Evolutionary conservation across 2,329 filamentous ascomycete species (phyloP).

Genomic region (Plenodomus lindquistii): DNA sequence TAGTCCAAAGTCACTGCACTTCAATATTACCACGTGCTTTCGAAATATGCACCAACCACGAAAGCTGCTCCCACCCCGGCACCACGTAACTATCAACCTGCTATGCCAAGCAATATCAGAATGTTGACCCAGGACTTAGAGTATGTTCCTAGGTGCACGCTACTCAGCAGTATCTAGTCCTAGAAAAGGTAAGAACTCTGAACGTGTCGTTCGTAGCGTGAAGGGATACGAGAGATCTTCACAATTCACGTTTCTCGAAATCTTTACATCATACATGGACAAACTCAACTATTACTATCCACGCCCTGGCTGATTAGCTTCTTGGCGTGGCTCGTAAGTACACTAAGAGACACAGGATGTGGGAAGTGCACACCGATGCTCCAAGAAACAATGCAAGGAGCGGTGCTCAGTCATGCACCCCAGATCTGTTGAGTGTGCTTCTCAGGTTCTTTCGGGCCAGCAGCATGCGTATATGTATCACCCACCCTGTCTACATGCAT

Average conservation of each 20-base stretch:
- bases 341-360: not conserved
- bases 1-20: not conserved
- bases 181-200: too few relatives aligned
- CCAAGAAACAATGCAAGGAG: slow-evolving; percentile 10
- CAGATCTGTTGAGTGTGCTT: slow-evolving; percentile 21
- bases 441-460: slow-evolving; percentile 3
- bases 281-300: not conserved
- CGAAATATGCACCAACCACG: too few relatives aligned
- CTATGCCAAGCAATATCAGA: too few relatives aligned
- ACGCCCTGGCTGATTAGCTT: not conserved
- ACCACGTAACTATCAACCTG: too few relatives aligned
- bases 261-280: not conserved
- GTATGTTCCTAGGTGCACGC: too few relatives aligned
- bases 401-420: slow-evolving; percentile 16
- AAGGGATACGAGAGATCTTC: too few relatives aligned
- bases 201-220: too few relatives aligned
- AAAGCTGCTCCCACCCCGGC: too few relatives aligned
- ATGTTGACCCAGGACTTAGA: too few relatives aligned
- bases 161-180: too few relatives aligned
- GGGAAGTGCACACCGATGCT: slow-evolving; percentile 3
- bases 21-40: not conserved
- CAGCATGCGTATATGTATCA: not conserved
- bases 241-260: too few relatives aligned
- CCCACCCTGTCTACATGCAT: not conserved
- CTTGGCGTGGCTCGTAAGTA: not conserved